Evolutionary conservation across 2,329 filamentous ascomycete species (phyloP), one percentile per base, ranked within the genome.

Genomic region (Cordyceps farinosa): DNA sequence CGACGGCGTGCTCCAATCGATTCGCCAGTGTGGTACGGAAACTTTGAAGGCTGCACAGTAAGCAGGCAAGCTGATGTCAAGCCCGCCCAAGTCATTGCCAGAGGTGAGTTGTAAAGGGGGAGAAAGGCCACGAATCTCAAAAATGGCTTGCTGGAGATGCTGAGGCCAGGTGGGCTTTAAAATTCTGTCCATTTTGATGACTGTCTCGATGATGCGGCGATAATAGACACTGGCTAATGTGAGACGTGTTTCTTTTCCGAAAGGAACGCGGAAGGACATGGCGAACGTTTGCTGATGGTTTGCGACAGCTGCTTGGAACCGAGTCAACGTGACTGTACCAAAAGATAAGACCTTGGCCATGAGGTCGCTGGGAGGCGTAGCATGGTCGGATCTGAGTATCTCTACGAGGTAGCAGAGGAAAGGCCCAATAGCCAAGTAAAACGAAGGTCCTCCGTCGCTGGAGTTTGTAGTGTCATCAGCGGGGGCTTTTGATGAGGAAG

Each of bases 141-240:
- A 85, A 4, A 84, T 79, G 47, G 76, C 75, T 42, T 80, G 79
- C 66, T 85, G 84, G 72, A 84, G 79, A 44, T 82, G 75, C 59
- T 83, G 79, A 10, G 84, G 84, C 84, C 84, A 86, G 64, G 81
- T 82, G 0, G 84, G 84, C 69, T 85, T 85, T 51, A 86, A 71
- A 61, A 80, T 82, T 44, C 82, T 80, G 68, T 86, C 84, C 34
- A 79, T 79, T 61, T 80, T 83, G 62, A 82, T 82, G 38, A 86
- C 74, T 2, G 79, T 82, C 58, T 81, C 79, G 52, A 85, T 80
- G 52, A 86, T 82, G 45, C 78, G 80, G 36, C 82, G 78, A 68
- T 84, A 83, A 68, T 82, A 79, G 32, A 81, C 76, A 67, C 83
- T 86, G 11, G 83, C 81, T 27, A 86, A 76, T 61, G 85, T 81